Percentiles rank a stretch among this genome's conserved stretches.
Evolutionary conservation across 2,329 filamentous ascomycete species (phyloP).

Genomic region (Conoideocrella luteorostrata): DNA sequence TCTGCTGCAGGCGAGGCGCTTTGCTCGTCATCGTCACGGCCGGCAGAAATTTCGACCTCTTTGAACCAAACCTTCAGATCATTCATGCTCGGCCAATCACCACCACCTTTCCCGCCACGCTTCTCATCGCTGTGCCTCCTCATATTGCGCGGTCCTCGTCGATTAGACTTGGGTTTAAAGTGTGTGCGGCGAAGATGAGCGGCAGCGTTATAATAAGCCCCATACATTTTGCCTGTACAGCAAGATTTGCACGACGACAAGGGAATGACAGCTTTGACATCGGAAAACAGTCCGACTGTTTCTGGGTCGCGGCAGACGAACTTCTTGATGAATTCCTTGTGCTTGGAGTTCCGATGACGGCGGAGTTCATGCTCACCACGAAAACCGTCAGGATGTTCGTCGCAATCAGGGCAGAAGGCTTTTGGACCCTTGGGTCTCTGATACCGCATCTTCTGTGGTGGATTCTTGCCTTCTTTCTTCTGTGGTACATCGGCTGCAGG

Average conservation of each 20-base stretch:
- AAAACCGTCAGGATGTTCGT: constrained; percentile 70
- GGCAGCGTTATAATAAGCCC: constrained; percentile 90
- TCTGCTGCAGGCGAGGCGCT: too few relatives aligned
- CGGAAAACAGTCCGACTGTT: constrained; percentile 28
- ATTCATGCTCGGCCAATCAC: constrained; percentile 49
- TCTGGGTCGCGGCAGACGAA: constrained; percentile 53
- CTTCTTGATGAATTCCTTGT: constrained; percentile 50
- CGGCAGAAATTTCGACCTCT: constrained; percentile 28
- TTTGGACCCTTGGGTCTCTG: constrained; percentile 64
- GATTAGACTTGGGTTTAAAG: constrained; percentile 61
- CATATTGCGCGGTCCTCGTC: constrained; percentile 39
- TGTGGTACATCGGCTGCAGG: constrained; percentile 12
- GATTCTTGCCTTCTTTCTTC: constrained; percentile 37
- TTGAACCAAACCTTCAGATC: constrained; percentile 56
- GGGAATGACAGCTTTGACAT: constrained; percentile 52
- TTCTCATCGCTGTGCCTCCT: constrained; percentile 37
- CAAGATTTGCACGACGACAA: constrained; percentile 82
- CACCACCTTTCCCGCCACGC: constrained; percentile 48
- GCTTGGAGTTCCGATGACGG: constrained; percentile 60
- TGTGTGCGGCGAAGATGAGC: constrained; percentile 84
- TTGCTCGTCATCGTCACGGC: constrained; percentile 34
- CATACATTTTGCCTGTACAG: constrained; percentile 69
- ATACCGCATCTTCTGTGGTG: constrained; percentile 38
- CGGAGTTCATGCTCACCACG: constrained; percentile 79
- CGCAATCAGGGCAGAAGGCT: constrained; percentile 64